These are phyloP conservation scores for Musa acuminata DNA, from an alignment of 176 grass and related monocot genomes.

Conservation along the genomic window DNA sequence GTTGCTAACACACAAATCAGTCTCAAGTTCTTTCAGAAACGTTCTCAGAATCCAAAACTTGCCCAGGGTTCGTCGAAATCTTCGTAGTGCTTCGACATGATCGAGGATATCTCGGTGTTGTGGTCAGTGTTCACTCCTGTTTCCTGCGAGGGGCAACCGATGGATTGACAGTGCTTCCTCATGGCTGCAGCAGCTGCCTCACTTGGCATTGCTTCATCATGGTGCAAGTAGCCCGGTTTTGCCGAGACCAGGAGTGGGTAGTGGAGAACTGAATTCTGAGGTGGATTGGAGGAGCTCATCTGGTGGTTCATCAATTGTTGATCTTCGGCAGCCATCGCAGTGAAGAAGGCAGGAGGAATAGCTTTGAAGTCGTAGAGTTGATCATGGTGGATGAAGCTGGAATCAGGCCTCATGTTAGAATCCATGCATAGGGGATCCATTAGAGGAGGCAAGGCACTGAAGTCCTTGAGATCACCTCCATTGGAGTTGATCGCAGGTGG, in stretches of 20 bases:
- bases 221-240: background rate
- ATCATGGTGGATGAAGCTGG: background rate
- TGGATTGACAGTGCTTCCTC: constrained; percentile 40
- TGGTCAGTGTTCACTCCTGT: constrained; percentile 18
- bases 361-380: no score
- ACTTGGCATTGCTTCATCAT: background rate
- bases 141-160: constrained; percentile 26
- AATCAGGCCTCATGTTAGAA: background rate
- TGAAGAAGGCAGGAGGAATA: no score
- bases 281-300: no score
- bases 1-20: background rate
- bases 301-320: background rate
- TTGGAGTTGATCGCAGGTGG: constrained; percentile 28
- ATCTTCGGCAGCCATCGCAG: background rate
- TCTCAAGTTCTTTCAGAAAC: background rate
- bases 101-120: constrained; percentile 74
- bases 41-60: constrained; percentile 2
- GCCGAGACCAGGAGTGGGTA: constrained; percentile 3
- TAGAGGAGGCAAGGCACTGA: constrained; percentile 48
- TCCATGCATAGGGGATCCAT: constrained; percentile 23
- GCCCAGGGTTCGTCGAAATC: constrained; percentile 25
- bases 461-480: constrained; percentile 36
- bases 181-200: background rate
- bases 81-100: constrained; percentile 18
- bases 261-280: no score